Evolutionary conservation across 495 filamentous ascomycete genomes (phyloP), one percentile per base, ranked within the genome.

Genomic region (Astrocystis sublimbata): DNA sequence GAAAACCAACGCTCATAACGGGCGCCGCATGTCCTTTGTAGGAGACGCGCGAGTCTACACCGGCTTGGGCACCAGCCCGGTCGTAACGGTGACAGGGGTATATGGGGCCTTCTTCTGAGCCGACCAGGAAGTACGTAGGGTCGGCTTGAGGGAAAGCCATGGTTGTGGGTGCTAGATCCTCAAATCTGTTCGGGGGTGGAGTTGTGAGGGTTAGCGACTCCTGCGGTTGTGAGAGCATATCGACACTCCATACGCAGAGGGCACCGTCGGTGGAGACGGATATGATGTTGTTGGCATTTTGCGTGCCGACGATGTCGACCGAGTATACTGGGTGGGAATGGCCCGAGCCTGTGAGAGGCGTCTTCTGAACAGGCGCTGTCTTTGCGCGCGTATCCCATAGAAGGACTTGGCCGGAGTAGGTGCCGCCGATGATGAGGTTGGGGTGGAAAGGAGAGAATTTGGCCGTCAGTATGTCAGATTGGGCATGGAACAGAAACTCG

Each of bases 401-500:
- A 10, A 97, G 86, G 10, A 99, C 92, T 78, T 99, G 96, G 28
- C 94, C 94, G 54, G 88, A 93, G 76, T 99, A 99, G 41, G 92
- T 89, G 33, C 94, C 94, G 60, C 92, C 94, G 63, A 99, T 85
- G 68, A 99, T 93, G 35, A 98, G 81, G 61, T 94, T 96, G 3
- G 94, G 93, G 68, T 98, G 96, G 73, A 97, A 97, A 0, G 94
- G 96, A 23, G 94, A 97, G 77, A 98, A 99, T 69, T 93, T 93
- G 60, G 94, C 93, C 0, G 92, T 88, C 17, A 98, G 83, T 52
- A 99, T 92, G 76, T 99, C 96, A 53, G 93, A 97, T 50, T 93
- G 92, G 8, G 92, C 93, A 75, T 97, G 92, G 73, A 98, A 97
- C 47, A 96, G 88, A 73, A 93, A 98, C 80, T 99, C 94, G 1